phyloP scores from a whole-genome alignment of 2,329 filamentous ascomycete genomes.

The Stenocarpella maydis region DNA sequence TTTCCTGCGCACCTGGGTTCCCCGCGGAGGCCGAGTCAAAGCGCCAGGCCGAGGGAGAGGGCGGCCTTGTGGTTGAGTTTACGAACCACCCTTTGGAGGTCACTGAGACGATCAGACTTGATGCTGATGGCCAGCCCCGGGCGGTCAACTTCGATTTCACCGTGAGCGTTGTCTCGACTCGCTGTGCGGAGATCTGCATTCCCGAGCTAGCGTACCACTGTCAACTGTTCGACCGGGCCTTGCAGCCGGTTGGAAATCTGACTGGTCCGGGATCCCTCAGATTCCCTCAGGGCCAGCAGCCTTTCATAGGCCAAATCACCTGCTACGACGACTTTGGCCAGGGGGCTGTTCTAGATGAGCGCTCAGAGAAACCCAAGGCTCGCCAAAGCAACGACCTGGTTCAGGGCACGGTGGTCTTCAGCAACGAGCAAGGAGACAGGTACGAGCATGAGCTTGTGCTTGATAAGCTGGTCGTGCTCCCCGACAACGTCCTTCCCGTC shows the following conservation, averaged over 20 bases:
- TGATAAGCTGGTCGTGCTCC: not conserved
- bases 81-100: slow-evolving; percentile 12
- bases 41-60: slow-evolving; percentile 3
- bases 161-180: not conserved
- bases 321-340: slow-evolving; percentile 9
- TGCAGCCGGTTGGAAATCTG: not conserved
- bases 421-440: slow-evolving; percentile 3
- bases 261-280: not conserved
- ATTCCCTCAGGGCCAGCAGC: slow-evolving; percentile 1
- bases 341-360: not conserved
- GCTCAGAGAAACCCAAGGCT: not conserved
- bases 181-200: slow-evolving; percentile 11
- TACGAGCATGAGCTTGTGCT: slow-evolving; percentile 19
- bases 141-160: slow-evolving; percentile 1
- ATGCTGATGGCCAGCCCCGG: slow-evolving; percentile 1
- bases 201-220: slow-evolving; percentile 2
- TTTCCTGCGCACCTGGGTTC: not conserved
- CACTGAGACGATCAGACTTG: slow-evolving; percentile 1
- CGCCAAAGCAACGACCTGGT: not conserved
- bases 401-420: slow-evolving; percentile 1
- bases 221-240: not conserved
- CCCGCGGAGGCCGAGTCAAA: not conserved
- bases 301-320: slow-evolving; percentile 7
- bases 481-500: not conserved
- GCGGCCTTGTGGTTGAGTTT: not conserved